Evolutionary conservation across 1,139 yeast genomes (phyloP).

Genomic region (Candida gigantensis): DNA sequence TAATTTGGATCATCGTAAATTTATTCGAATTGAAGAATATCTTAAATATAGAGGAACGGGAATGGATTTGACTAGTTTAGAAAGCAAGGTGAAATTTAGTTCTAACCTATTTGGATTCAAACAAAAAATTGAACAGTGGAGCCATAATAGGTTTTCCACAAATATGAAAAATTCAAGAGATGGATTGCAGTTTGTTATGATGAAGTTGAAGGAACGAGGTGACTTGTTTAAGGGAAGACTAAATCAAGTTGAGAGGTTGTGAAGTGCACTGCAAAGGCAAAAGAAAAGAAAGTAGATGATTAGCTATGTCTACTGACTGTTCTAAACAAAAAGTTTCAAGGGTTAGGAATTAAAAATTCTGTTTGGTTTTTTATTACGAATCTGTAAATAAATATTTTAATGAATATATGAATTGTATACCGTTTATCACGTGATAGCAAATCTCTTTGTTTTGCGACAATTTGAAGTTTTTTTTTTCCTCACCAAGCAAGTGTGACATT

Average conservation of each 20-base stretch:
- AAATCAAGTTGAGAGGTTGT: background rate
- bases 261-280: background rate
- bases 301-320: no score
- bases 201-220: slow-evolving; percentile 31
- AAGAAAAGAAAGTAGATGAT: no score
- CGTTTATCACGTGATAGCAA: no score
- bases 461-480: no score
- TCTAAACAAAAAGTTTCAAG: no score
- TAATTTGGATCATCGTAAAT: slow-evolving; percentile 81
- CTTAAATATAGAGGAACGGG: slow-evolving; percentile 44
- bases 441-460: no score
- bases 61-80: slow-evolving; percentile 36
- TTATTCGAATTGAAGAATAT: slow-evolving; percentile 79
- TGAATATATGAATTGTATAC: no score
- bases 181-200: slow-evolving; percentile 82
- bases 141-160: slow-evolving; percentile 66
- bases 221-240: slow-evolving; percentile 7
- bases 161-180: slow-evolving; percentile 66
- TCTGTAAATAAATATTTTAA: no score
- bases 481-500: no score
- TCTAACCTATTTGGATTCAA: slow-evolving; percentile 72
- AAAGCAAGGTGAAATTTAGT: slow-evolving; percentile 64
- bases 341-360: no score
- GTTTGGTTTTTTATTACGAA: no score
- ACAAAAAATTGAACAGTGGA: slow-evolving; percentile 81